These are phyloP conservation scores for Arctium lappa DNA, from an alignment of 129 eudicot genomes.

Conservation along the genomic window DNA sequence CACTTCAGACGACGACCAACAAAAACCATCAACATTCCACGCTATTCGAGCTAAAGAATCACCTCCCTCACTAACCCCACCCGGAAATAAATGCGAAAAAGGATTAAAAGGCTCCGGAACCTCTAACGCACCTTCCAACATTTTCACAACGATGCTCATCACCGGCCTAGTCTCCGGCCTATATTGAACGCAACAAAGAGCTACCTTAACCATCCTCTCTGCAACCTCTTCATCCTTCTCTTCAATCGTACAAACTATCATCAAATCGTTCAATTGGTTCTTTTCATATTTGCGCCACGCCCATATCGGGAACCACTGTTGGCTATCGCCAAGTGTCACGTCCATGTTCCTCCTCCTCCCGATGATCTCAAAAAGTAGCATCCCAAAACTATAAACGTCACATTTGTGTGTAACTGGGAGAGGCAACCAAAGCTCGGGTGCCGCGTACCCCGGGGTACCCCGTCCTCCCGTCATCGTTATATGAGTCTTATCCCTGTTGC, in stretches of 20 bases:
- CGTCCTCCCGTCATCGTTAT: slow-evolving; percentile 21
- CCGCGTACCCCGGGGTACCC: slow-evolving; percentile 34
- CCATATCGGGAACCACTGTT: slow-evolving; percentile 35
- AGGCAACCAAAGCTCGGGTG: slow-evolving; percentile 31
- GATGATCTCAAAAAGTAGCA: slow-evolving; percentile 34
- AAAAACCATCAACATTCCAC: slow-evolving; percentile 1
- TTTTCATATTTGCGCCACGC: slow-evolving; percentile 11
- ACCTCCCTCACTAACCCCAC: neutral
- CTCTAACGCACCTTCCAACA: slow-evolving; percentile 32
- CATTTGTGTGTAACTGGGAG: slow-evolving; percentile 30
- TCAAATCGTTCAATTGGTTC: slow-evolving; percentile 13
- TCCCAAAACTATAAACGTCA: slow-evolving; percentile 35
- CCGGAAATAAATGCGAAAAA: neutral
- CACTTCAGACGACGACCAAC: slow-evolving; percentile 11
- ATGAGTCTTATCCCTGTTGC: slow-evolving; percentile 20
- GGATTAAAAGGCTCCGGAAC: slow-evolving; percentile 22
- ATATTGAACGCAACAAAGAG: slow-evolving; percentile 33
- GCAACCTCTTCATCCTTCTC: slow-evolving; percentile 15
- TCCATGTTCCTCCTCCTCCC: slow-evolving; percentile 28
- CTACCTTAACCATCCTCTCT: slow-evolving; percentile 28
- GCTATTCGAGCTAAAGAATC: neutral
- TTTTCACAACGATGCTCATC: slow-evolving; percentile 31
- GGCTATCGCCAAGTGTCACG: slow-evolving; percentile 16
- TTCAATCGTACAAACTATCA: slow-evolving; percentile 16
- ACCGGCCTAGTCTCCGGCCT: slow-evolving; percentile 23